These are phyloP conservation scores for Strobilomyces echinocephalus DNA, from an alignment of 768 basidiomycete genomes.

Conservation along the genomic window DNA sequence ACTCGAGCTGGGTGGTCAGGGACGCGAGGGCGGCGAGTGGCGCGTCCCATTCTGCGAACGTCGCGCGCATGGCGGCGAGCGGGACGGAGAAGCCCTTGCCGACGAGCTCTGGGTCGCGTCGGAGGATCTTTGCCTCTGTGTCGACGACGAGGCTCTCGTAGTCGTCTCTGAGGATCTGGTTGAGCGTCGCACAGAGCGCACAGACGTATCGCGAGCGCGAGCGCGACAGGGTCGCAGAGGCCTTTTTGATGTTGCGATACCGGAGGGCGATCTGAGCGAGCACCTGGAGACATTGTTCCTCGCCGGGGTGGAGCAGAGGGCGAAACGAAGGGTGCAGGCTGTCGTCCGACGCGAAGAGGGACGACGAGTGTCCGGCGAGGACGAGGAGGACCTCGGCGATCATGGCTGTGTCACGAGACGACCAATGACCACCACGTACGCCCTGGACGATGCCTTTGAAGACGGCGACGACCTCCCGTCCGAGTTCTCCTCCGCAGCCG, in stretches of 20 bases:
- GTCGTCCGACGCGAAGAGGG: slow-evolving; percentile 65
- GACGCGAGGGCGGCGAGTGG: slow-evolving; percentile 69
- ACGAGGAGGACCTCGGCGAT: slow-evolving; percentile 85
- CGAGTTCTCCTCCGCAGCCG: slow-evolving; percentile 56
- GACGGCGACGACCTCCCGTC: slow-evolving; percentile 46
- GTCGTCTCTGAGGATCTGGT: slow-evolving; percentile 68
- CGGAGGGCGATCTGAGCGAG: slow-evolving; percentile 71
- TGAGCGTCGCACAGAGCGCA: slow-evolving; percentile 70
- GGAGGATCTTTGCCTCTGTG: slow-evolving; percentile 76
- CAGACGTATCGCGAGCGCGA: slow-evolving; percentile 74
- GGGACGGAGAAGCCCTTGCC: slow-evolving; percentile 82
- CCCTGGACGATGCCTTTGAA: slow-evolving; percentile 67
- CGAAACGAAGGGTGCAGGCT: slow-evolving; percentile 58
- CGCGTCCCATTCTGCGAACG: slow-evolving; percentile 85
- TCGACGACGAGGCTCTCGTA: slow-evolving; percentile 76
- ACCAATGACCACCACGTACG: slow-evolving; percentile 10
- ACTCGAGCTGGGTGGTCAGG: slow-evolving; percentile 59
- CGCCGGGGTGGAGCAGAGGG: slow-evolving; percentile 82
- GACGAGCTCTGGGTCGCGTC: slow-evolving; percentile 70
- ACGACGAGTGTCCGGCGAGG: slow-evolving; percentile 83
- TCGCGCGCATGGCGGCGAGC: slow-evolving; percentile 75
- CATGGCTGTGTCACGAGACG: slow-evolving; percentile 24
- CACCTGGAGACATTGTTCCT: slow-evolving; percentile 77
- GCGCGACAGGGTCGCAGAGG: slow-evolving; percentile 46
- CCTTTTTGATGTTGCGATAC: slow-evolving; percentile 66